A percentile compares a stretch with the other conserved stretches of the same genome.
Evolutionary conservation across 2,329 filamentous ascomycete species (phyloP).

Genomic region (Microcera coccophila): DNA sequence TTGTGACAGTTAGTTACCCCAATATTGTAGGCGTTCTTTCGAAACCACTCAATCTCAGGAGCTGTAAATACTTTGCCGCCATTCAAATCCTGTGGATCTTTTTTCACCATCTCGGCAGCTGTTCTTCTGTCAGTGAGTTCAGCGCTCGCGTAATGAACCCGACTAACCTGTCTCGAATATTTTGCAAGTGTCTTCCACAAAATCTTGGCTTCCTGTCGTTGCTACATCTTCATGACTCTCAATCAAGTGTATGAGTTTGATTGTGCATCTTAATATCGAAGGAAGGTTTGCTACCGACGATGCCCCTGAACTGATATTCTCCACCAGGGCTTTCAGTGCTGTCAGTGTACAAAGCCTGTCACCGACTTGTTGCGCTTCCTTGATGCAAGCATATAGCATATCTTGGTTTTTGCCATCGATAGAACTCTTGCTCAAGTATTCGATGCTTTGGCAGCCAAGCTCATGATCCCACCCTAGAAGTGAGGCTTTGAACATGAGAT

Average conservation of each 20-base stretch:
- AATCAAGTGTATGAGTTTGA: conserved; percentile 47
- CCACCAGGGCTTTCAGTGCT: conserved; percentile 34
- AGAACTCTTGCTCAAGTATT: conserved; percentile 51
- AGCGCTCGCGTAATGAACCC: neutral
- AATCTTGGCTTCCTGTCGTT: conserved; percentile 1
- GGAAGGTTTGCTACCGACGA: conserved; percentile 30
- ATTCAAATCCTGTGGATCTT: conserved; percentile 35
- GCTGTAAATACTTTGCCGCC: conserved; percentile 53
- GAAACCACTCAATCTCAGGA: conserved; percentile 78
- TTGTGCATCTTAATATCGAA: conserved; percentile 45
- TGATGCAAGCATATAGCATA: conserved; percentile 73
- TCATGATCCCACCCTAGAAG: conserved; percentile 56
- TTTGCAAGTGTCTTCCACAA: conserved; percentile 51
- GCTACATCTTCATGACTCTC: conserved; percentile 31
- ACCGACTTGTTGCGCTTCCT: conserved; percentile 67
- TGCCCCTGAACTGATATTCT: conserved; percentile 21
- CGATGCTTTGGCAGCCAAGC: conserved; percentile 60
- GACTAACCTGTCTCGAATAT: conserved; percentile 43
- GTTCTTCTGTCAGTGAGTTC: conserved; percentile 6
- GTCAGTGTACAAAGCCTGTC: conserved; percentile 54
- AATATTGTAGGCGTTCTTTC: conserved; percentile 75
- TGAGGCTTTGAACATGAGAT: conserved; percentile 71
- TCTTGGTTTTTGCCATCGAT: conserved; percentile 48
- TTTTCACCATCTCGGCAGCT: conserved; percentile 30
- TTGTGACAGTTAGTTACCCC: conserved; percentile 56